A percentile compares a stretch with the other conserved stretches of the same genome.
Conservation (phyloP, 768 basidiomycete species). For the Phallus indusiatus region DNA sequence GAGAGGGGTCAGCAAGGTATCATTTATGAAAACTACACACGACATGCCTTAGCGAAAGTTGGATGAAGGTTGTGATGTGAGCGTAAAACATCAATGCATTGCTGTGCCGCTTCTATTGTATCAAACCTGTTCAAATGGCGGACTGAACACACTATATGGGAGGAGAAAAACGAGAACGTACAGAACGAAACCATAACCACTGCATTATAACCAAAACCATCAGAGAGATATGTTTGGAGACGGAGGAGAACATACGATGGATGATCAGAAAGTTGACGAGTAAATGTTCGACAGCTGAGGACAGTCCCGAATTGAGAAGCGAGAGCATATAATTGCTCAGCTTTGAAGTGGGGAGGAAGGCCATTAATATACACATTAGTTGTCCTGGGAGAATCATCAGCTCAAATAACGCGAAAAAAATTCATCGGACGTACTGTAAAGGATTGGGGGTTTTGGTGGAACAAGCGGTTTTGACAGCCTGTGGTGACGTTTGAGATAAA, state of each 20-base stretch:
- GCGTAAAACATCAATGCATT: slow-evolving; percentile 62
- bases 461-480: background rate
- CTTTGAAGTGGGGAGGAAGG: slow-evolving; percentile 72
- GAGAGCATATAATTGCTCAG: slow-evolving; percentile 68
- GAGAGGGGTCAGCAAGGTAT: slow-evolving; percentile 24
- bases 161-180: slow-evolving; percentile 28
- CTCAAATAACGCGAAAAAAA: background rate
- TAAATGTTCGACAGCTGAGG: slow-evolving; percentile 75
- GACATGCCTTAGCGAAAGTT: slow-evolving; percentile 70
- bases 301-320: slow-evolving; percentile 64
- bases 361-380: slow-evolving; percentile 89
- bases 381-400: slow-evolving; percentile 22
- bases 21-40: background rate
- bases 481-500: background rate
- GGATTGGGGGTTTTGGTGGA: slow-evolving; percentile 7
- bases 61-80: slow-evolving; percentile 74
- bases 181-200: slow-evolving; percentile 75
- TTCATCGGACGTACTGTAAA: background rate
- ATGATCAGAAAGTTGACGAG: slow-evolving; percentile 69
- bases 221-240: background rate
- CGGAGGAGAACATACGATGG: slow-evolving; percentile 32
- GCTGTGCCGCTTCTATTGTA: slow-evolving; percentile 55
- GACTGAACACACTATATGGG: background rate
- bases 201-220: slow-evolving; percentile 21
- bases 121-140: slow-evolving; percentile 43